phyloP scores from a whole-genome alignment of 1,139 yeast genomes.

The Sugiyamaella castrensis region DNA sequence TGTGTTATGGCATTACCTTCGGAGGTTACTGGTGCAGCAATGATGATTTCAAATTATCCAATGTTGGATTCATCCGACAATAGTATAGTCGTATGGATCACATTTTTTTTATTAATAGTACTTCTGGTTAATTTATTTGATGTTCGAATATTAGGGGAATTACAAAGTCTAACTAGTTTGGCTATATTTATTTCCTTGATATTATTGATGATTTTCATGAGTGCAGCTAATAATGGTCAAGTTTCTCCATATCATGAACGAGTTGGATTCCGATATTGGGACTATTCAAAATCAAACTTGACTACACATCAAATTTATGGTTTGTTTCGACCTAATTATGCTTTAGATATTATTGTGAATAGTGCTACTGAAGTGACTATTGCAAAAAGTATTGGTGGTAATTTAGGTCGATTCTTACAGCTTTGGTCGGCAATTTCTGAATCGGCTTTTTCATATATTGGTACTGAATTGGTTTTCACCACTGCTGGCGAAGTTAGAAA shows the following conservation, averaged over 20 bases:
- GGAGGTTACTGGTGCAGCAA: slow-evolving; percentile 75
- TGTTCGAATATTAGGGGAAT: slow-evolving; percentile 70
- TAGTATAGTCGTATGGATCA: slow-evolving; percentile 64
- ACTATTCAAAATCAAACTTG: slow-evolving; percentile 47
- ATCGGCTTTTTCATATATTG: slow-evolving; percentile 72
- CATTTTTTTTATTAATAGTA: slow-evolving; percentile 52
- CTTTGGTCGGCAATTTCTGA: slow-evolving; percentile 60
- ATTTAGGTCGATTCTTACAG: slow-evolving; percentile 61
- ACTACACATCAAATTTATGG: slow-evolving; percentile 58
- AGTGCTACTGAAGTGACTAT: slow-evolving; percentile 45
- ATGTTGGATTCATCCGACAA: slow-evolving; percentile 46
- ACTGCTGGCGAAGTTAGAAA: slow-evolving; percentile 86
- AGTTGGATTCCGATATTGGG: slow-evolving; percentile 71
- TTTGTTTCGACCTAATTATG: slow-evolving; percentile 66
- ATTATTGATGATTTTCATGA: slow-evolving; percentile 60
- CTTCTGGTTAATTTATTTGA: slow-evolving; percentile 59
- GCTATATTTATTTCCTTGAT: slow-evolving; percentile 56
- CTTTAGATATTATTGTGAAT: slow-evolving; percentile 32
- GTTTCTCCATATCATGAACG: slow-evolving; percentile 36
- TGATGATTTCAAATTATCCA: slow-evolving; percentile 66
- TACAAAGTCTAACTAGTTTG: slow-evolving; percentile 63
- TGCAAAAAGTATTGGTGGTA: slow-evolving; percentile 55
- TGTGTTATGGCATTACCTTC: slow-evolving; percentile 74
- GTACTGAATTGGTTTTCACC: slow-evolving; percentile 77
- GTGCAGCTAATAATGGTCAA: slow-evolving; percentile 57